Evolutionary conservation across 2,329 filamentous ascomycete genomes (phyloP), one percentile per base, ranked within the genome.

Genomic region (Endoconidiophora polonica): DNA sequence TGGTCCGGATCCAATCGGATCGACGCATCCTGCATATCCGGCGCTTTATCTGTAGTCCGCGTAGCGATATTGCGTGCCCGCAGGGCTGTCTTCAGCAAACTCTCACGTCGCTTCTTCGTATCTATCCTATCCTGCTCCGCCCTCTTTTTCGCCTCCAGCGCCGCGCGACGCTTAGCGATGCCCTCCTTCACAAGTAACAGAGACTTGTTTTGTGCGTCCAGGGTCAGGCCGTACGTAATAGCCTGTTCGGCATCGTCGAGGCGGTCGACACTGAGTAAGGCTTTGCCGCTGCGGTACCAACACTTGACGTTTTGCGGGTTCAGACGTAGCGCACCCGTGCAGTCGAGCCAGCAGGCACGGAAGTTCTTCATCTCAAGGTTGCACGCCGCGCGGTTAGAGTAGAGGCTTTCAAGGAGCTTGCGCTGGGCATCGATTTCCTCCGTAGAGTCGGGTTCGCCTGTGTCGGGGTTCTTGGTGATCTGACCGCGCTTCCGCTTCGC

Each of bases 311-410:
- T 95, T 46, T 63, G 64, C 2, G 80, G 74, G 65, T 95, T 93
- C 52, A 95, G 69, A 38, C 79, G 76, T 54, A 98, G 72, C 1
- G 85, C 82, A 5, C 77, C 72, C 2, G 81, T 83, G 64, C 88
- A 91, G 69, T 96, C 91, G 44, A 82, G 73, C 59, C 82, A 93
- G 66, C 83, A 87, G 55, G 79, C 81, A 55, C 90, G 81, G 66
- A 88, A 91, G 68, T 98, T 98, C 62, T 78, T 76, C 56, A 95
- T 72, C 63, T 87, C 82, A 54, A 98, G 71, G 63, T 96, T 84
- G 66, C 86, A 94, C 24, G 93, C 78, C 1, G 90, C 88, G 54
- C 91, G 79, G 65, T 98, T 98, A 55, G 83, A 77, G 63, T 88
- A 80, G 54, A 86, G 81, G 1, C 79, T 74, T 65, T 93, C 87